A percentile compares a stretch with the other conserved stretches of the same genome.
phyloP scores from a whole-genome alignment of 164 flowering plant species.

The Stephania cephalantha region DNA sequence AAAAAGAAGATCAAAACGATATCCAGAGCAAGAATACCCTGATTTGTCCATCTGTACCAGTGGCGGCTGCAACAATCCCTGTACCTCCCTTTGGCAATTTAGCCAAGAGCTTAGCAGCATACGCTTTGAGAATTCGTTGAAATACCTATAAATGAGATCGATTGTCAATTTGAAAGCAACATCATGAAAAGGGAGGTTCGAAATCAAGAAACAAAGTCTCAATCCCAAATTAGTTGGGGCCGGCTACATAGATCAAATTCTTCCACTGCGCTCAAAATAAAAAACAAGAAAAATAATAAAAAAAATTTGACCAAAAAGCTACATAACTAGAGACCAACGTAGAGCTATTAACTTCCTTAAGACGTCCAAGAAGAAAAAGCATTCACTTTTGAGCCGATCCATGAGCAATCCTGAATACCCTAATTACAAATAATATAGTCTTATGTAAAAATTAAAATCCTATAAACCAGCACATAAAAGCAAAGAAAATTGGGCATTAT shows the following conservation, averaged over 20 bases:
- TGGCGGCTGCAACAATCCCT: slow-evolving; percentile 95
- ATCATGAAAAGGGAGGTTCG: neutral
- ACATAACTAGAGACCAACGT: neutral
- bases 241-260: too few relatives aligned
- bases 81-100: slow-evolving; percentile 90
- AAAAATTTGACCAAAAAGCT: neutral
- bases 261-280: too few relatives aligned
- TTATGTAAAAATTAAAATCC: neutral
- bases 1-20: too few relatives aligned
- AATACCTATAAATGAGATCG: slow-evolving; percentile 48
- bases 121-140: slow-evolving; percentile 81
- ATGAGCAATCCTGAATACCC: neutral
- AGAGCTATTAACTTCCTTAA: neutral
- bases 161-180: neutral
- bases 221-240: too few relatives aligned
- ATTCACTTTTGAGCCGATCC: neutral
- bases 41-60: slow-evolving; percentile 96
- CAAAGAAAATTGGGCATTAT: neutral
- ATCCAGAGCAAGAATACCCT: slow-evolving; percentile 42
- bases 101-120: slow-evolving; percentile 79
- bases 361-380: neutral
- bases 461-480: neutral
- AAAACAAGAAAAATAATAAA: too few relatives aligned
- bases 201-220: neutral
- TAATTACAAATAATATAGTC: neutral